Conservation (phyloP, 768 basidiomycete genomes). For the Lactifluus piperatus region DNA sequence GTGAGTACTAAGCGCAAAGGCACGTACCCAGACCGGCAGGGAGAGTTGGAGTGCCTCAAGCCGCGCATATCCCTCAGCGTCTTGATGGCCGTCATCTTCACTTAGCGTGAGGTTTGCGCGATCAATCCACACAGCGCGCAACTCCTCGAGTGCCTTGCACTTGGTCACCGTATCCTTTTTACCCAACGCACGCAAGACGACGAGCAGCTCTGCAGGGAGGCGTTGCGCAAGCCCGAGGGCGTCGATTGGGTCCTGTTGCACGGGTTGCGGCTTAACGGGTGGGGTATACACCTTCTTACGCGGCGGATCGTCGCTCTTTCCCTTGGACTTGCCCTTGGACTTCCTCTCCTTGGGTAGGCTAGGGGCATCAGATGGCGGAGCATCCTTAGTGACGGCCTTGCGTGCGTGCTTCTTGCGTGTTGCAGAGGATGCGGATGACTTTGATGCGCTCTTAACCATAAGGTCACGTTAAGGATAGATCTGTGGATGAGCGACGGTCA, state of each 20-base stretch:
- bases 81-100: constrained; percentile 20
- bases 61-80: constrained; percentile 34
- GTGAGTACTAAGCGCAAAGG: neutral
- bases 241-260: constrained; percentile 80
- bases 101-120: constrained; percentile 27
- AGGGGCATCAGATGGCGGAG: constrained; percentile 25
- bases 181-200: constrained; percentile 68
- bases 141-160: constrained; percentile 75
- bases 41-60: constrained; percentile 42
- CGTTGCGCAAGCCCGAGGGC: constrained; percentile 65
- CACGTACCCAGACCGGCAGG: constrained; percentile 87
- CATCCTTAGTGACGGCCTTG: constrained; percentile 42
- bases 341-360: constrained; percentile 35
- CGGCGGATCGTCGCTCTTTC: constrained; percentile 53
- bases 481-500: neutral
- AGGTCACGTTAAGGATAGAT: neutral
- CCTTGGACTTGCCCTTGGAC: constrained; percentile 45
- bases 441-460: constrained; percentile 39
- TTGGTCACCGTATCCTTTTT: constrained; percentile 91
- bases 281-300: constrained; percentile 81
- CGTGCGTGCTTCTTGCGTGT: constrained; percentile 93
- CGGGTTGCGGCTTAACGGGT: constrained; percentile 68
- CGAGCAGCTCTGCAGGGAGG: constrained; percentile 73
- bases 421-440: constrained; percentile 74
- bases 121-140: constrained; percentile 60